Base-by-base conservation (phyloP, 352 stramenopile species). In the Hyaloperonospora brassicae region DNA sequence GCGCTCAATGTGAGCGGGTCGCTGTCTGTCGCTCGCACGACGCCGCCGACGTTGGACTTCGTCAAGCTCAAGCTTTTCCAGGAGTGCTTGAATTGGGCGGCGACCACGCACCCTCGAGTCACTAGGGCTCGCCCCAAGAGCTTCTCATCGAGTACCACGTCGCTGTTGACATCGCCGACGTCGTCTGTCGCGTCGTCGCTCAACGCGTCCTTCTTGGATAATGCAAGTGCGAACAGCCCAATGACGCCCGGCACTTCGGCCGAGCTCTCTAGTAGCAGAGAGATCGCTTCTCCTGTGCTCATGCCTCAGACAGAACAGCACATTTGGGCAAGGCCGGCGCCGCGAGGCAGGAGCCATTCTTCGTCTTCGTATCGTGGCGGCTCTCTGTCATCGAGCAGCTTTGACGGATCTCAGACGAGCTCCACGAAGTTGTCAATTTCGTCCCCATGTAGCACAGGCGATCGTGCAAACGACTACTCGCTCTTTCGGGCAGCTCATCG, bases 41-140 rank as follows among this genome's bases (percentile, higher is more conserved):
- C 64, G 10, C 66, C 76, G 7, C 74, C 75, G 25, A 84, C 71
- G 9, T 55, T 87, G 27, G 77, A 93, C 46, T 51, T 77, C 12
- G 55, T 66, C 4, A 86, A 87, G 57, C 62, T 88, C n/a, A 71
- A 85, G 46, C 62, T 70, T 21, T 85, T 91, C 50, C 66, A 84
- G 38, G 65, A 86, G 10, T 68, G 65, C 43, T 49, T 86, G 23
- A 73, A 72, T 11, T 53, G 52, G 14, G 45, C 59, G 9, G 22
- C 44, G 22, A 25, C 36, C 10, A 52, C 47, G 0, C 52, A 68
- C 30, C 50, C 55, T 38, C 54, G 47, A 40, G 44, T 55, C 6
- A 13, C 52, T 35, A 62, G 57, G 38, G 25, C 58, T 27, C 72
- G 71, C 9, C 67, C 71, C 8, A 83, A 84, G 54, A 89, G 79